Conservation (phyloP, 768 basidiomycete genomes). For the Kwoniella newhampshirensis region DNA sequence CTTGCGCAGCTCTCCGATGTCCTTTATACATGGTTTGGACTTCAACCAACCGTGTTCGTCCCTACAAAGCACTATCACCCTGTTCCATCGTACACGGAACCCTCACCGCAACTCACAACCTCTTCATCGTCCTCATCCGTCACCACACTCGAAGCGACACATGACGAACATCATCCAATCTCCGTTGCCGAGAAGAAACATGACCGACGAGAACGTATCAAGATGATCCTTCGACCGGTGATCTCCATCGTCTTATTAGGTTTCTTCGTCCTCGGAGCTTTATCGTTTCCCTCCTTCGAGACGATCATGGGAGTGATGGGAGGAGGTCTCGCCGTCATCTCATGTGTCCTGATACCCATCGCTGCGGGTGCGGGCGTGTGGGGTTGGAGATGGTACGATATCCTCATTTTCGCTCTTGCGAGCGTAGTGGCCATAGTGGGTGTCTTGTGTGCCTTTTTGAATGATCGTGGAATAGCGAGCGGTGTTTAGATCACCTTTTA, state of each 20-base stretch:
- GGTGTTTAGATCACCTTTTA: no score
- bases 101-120: conserved; percentile 3
- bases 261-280: conserved; percentile 30
- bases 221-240: conserved; percentile 29
- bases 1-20: conserved; percentile 35
- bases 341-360: conserved; percentile 35
- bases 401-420: conserved; percentile 5
- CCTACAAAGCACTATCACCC: conserved; percentile 24
- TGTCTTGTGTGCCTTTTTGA: conserved; percentile 12
- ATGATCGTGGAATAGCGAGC: neutral
- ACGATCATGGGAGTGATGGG: conserved; percentile 36
- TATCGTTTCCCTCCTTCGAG: conserved; percentile 44
- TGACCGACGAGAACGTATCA: conserved; percentile 33
- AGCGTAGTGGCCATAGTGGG: conserved; percentile 10
- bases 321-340: conserved; percentile 34
- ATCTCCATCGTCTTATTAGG: conserved; percentile 32
- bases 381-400: conserved; percentile 32
- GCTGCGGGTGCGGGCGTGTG: conserved; percentile 31
- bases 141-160: neutral
- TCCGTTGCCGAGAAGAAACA: conserved; percentile 21
- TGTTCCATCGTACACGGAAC: conserved; percentile 11
- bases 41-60: conserved; percentile 42
- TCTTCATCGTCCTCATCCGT: conserved; percentile 12
- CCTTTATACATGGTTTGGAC: conserved; percentile 31
- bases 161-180: neutral